Conservation (phyloP, 2,329 filamentous ascomycete genomes). For the Stagonosporopsis chrysanthemi region DNA sequence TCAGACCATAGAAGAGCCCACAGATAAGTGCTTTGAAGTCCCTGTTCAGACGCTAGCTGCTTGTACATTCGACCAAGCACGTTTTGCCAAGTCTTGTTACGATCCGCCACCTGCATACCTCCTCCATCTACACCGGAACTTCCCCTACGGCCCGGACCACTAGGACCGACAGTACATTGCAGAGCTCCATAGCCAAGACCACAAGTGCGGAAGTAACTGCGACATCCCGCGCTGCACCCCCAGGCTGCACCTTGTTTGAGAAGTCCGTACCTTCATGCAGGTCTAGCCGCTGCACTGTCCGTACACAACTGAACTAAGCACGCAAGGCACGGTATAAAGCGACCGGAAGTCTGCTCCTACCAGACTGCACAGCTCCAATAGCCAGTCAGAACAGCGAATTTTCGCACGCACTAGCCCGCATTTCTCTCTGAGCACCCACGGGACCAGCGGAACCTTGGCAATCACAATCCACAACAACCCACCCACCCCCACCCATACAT, state of each 20-base stretch:
- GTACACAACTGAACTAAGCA: slow-evolving; percentile 14
- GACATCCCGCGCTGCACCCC: slow-evolving; percentile 42
- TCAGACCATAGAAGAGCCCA: slow-evolving; percentile 20
- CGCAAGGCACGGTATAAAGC: slow-evolving; percentile 29
- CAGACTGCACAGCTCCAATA: slow-evolving; percentile 22
- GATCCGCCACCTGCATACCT: slow-evolving; percentile 20
- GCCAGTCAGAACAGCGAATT: slow-evolving; percentile 36
- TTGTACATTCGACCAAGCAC: slow-evolving; percentile 35
- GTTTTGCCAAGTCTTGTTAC: slow-evolving; percentile 23
- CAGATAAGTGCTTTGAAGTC: slow-evolving; percentile 34
- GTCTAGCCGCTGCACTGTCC: slow-evolving; percentile 20
- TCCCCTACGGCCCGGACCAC: slow-evolving; percentile 26
- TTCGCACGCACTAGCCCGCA: slow-evolving; percentile 36
- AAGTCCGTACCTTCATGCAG: slow-evolving; percentile 20
- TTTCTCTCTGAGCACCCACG: slow-evolving; percentile 27
- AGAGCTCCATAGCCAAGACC: slow-evolving; percentile 31
- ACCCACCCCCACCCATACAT: slow-evolving; percentile 21
- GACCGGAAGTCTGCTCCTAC: slow-evolving; percentile 19
- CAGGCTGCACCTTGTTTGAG: slow-evolving; percentile 15
- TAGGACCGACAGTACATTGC: slow-evolving; percentile 24
- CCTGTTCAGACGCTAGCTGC: slow-evolving; percentile 32
- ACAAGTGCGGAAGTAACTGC: slow-evolving; percentile 34
- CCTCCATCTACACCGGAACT: slow-evolving; percentile 29
- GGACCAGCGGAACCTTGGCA: slow-evolving; percentile 34
- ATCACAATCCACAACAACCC: slow-evolving; percentile 19